Evolutionary conservation across 1,284 basidiomycete species (phyloP), one percentile per base, ranked within the genome.

Genomic region (Ustilago xerochloae): DNA sequence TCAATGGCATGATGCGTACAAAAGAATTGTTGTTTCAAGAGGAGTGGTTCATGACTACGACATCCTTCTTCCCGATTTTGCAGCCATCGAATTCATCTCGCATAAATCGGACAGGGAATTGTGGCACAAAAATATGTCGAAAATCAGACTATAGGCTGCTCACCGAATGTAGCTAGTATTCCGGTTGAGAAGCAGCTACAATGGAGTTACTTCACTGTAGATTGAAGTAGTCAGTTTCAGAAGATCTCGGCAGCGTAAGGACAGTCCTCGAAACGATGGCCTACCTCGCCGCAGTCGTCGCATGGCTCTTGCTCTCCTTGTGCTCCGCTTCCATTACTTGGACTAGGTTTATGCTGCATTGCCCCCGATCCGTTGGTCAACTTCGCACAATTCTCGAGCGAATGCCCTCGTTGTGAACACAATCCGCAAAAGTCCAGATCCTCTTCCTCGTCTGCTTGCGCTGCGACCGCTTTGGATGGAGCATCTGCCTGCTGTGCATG

Each of bases 221-320:
- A n/a, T n/a, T n/a, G n/a, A n/a, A n/a, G 38, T 20, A 2, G n/a
- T 20, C 7, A 8, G 16, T 15, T 8, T 33, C 30, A 78, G 50
- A 78, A 78, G 56, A 78, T 75, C 52, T 78, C 76, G 6, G 67
- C 67, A 15, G 76, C 76, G 9, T 78, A 78, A 1, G 76, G 76
- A 32, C 76, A 78, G 16, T 78, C 76, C 24, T 78, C 76, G 29
- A 78, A 71, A 1, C 61, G 61, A 53, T 78, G 76, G 12, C 76
- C 76, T 6, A 65, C 58, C 46, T 78, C 76, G 33, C 76, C 76
- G 43, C 76, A 78, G 33, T 78, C 76, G 28, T 78, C 76, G 57
- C 76, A 78, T 1, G 68, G 64, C 55, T 78, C 76, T 18, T 63
- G 41, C 35, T 59, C 67, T 7, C 35, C 67, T 28, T 71, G 50